Conservation (phyloP, 23 red algal genomes). For the Cyanidioschyzon merolae region DNA sequence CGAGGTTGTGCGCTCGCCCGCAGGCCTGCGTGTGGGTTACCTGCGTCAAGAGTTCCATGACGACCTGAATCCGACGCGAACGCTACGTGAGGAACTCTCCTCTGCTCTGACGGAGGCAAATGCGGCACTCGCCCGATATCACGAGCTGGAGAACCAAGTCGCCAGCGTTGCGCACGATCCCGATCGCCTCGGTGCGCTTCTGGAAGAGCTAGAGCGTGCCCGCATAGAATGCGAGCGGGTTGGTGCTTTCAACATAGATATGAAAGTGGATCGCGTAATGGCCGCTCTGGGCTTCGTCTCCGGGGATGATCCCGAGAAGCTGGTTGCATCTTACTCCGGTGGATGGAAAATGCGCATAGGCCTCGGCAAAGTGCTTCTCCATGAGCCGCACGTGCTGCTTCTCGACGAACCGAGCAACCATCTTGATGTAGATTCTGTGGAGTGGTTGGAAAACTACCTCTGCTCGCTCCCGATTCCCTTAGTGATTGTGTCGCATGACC, state of each 20-base stretch:
- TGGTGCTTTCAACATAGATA: constrained; percentile 69
- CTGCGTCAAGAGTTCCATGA: constrained; percentile 97
- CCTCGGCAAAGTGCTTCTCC: constrained; percentile 84
- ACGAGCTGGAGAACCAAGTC: constrained; percentile 46
- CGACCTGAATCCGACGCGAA: constrained; percentile 64
- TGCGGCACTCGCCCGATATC: constrained; percentile 30
- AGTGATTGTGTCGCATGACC: constrained; percentile 94
- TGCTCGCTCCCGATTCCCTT: constrained; percentile 43
- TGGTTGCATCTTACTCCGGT: constrained; percentile 82
- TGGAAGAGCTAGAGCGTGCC: constrained; percentile 61
- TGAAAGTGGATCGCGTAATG: constrained; percentile 69
- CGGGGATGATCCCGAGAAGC: constrained; percentile 66
- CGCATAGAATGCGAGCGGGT: constrained; percentile 50
- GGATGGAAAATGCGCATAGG: constrained; percentile 99
- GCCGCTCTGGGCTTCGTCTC: constrained; percentile 68
- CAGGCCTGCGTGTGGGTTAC: constrained; percentile 38
- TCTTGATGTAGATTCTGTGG: constrained; percentile 75
- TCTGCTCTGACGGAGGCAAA: constrained; percentile 55
- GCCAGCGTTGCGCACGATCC: constrained; percentile 46
- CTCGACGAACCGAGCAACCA: constrained; percentile 99
- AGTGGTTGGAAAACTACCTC: constrained; percentile 86
- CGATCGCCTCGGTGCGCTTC: constrained; percentile 49
- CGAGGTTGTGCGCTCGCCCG: constrained; percentile 55
- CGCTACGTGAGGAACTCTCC: constrained; percentile 72
- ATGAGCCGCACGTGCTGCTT: constrained; percentile 80